Evolutionary conservation across 768 basidiomycete genomes (phyloP).

Genomic region (Chalciporus sphaerocephalus): DNA sequence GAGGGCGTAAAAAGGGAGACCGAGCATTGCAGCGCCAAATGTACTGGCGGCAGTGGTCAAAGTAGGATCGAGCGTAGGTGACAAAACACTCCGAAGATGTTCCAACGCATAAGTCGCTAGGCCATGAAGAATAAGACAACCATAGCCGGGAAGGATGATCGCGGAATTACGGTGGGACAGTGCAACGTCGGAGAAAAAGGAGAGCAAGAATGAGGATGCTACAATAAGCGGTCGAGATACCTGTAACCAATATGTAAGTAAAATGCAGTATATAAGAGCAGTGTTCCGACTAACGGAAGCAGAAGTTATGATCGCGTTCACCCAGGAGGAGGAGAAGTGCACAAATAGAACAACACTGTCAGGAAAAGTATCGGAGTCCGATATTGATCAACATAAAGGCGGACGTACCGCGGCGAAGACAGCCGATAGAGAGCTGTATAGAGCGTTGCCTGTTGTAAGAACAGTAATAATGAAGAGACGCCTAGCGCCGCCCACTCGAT

Average conservation of each 20-base stretch:
- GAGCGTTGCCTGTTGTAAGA: constrained; percentile 64
- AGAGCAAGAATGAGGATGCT: constrained; percentile 45
- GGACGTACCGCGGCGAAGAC: constrained; percentile 57
- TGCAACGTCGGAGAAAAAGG: constrained; percentile 53
- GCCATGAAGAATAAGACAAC: constrained; percentile 56
- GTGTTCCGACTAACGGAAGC: constrained; percentile 39
- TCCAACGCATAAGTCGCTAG: constrained; percentile 58
- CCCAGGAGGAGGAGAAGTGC: constrained; percentile 68
- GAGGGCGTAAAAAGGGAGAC: constrained; percentile 61
- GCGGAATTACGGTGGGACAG: constrained; percentile 37
- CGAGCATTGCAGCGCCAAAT: constrained; percentile 59
- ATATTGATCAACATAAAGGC: neutral
- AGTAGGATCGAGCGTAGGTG: constrained; percentile 53
- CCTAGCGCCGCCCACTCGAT: constrained; percentile 76
- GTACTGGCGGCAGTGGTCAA: constrained; percentile 54
- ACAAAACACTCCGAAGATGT: constrained; percentile 54
- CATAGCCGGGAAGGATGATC: constrained; percentile 58
- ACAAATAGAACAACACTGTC: constrained; percentile 63
- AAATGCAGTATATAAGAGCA: neutral
- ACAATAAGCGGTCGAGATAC: constrained; percentile 48
- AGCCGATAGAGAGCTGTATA: constrained; percentile 67
- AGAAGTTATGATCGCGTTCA: constrained; percentile 47
- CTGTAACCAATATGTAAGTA: constrained; percentile 30
- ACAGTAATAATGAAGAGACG: constrained; percentile 60
- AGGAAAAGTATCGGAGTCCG: neutral